Conservation (phyloP, 192 early-diverging fungal species). For the Backusella macrospora region DNA sequence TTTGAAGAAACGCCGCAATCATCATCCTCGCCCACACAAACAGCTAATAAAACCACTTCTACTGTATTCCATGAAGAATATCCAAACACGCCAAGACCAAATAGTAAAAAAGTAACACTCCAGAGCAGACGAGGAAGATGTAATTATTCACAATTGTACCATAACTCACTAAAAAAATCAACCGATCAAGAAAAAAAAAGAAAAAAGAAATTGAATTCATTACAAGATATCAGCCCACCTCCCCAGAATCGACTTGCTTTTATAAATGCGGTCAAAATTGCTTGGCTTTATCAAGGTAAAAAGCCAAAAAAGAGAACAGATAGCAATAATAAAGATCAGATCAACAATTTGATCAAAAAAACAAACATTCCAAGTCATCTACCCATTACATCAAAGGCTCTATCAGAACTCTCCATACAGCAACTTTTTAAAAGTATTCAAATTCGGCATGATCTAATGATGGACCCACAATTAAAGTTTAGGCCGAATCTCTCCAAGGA, state of each 20-base stretch:
- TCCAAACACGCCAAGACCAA: slow-evolving; percentile 13
- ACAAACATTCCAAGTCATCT: slow-evolving; percentile 41
- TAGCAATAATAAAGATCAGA: slow-evolving; percentile 1
- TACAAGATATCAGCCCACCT: background rate
- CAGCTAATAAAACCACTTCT: background rate
- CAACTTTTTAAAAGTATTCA: slow-evolving; percentile 86
- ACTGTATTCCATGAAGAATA: background rate
- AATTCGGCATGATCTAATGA: slow-evolving; percentile 85
- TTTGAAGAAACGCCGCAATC: background rate
- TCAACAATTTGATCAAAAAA: background rate
- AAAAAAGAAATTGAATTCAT: background rate
- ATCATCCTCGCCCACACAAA: background rate
- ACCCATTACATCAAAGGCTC: slow-evolving; percentile 80
- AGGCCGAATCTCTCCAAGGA: slow-evolving; percentile 78
- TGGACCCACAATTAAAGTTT: slow-evolving; percentile 89
- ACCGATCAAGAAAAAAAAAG: background rate
- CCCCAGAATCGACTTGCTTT: slow-evolving; percentile 15
- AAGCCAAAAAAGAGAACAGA: background rate
- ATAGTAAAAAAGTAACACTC: background rate
- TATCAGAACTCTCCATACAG: slow-evolving; percentile 80
- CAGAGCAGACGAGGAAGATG: background rate
- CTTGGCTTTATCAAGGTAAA: slow-evolving; percentile 16
- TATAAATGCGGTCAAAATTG: slow-evolving; percentile 19
- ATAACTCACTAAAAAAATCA: background rate
- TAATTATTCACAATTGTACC: background rate